These are phyloP conservation scores for Cerioporus squamosus DNA, from an alignment of 1,284 basidiomycete genomes.

Conservation along the genomic window DNA sequence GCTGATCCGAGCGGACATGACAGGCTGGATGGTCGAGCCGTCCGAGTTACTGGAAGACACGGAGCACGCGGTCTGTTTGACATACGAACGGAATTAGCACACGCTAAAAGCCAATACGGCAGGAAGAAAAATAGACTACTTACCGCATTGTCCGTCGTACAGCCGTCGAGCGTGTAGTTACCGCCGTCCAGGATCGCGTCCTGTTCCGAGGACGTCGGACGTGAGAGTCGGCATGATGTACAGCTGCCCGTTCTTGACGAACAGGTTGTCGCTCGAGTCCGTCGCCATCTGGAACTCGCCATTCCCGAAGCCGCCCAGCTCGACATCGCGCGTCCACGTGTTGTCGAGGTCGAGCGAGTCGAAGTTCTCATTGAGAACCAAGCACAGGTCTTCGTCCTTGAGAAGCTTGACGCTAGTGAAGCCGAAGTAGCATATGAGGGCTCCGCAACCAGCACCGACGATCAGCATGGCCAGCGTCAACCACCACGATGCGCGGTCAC, in stretches of 20 bases:
- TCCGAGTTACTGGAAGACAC: slow-evolving; percentile 41
- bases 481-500: slow-evolving; percentile 59
- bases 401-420: slow-evolving; percentile 46
- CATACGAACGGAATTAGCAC: background rate
- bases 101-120: background rate
- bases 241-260: slow-evolving; percentile 67
- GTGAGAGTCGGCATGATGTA: slow-evolving; percentile 86
- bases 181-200: slow-evolving; percentile 63
- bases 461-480: slow-evolving; percentile 53
- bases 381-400: slow-evolving; percentile 53
- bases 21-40: slow-evolving; percentile 69
- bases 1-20: slow-evolving; percentile 74
- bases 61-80: slow-evolving; percentile 43
- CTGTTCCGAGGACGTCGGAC: slow-evolving; percentile 60
- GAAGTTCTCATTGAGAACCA: slow-evolving; percentile 76
- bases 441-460: slow-evolving; percentile 50
- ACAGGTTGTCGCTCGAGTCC: slow-evolving; percentile 65
- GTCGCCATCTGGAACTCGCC: slow-evolving; percentile 84
- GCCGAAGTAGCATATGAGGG: slow-evolving; percentile 51
- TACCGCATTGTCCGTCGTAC: slow-evolving; percentile 52
- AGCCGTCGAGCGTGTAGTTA: slow-evolving; percentile 68
- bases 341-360: slow-evolving; percentile 51
- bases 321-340: slow-evolving; percentile 70
- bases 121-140: background rate
- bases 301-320: slow-evolving; percentile 81